Evolutionary conservation across 345 rosid genomes (phyloP), one percentile per base, ranked within the genome.

Genomic region (Lepidium aucheri): DNA sequence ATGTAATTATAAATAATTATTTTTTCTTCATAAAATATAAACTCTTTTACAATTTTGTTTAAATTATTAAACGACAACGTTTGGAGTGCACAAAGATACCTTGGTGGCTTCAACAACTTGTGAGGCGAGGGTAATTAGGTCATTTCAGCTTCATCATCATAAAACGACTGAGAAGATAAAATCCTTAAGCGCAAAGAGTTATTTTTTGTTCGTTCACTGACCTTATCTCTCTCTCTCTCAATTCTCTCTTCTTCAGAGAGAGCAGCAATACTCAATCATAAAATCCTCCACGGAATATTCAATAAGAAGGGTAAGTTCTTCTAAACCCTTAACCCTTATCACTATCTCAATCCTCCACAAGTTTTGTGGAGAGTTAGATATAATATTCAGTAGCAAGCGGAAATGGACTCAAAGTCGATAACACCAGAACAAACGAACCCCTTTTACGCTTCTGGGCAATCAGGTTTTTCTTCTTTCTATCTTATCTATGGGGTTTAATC

Each of bases 391-490:
- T 47, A 50, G 22, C 65, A 14, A 64, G 47, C 74, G 53, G 8
- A 26, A 1, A 85, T 84, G 95, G 91, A 83, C 57, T 73, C 83
- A 56, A 40, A 71, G 68, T 60, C 71, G 20, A 64, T 78, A 57
- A 62, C 84, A 38, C 56, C 83, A 1, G 80, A 59, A 24, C 71
- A 66, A 41, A 41, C 72, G 41, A 42, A 72, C 53, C 63, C 86
- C 18, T 65, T 42, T 17, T 41, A 34, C 68, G 63, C 58, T 47
- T 51, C 81, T 3, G 63, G 47, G 35, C 72, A 74, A 14, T 65
- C 91, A 83, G 93, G 94, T 76, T 28, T 40, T 56, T 49, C 22
- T 16, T 47, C 36, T 33, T 34, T 42, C 26, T 62, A 0, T 53
- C 76, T 32, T 50, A 65, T 45, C 43, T 57, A 1, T 36, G 65